Conservation (phyloP, 305 asterid genomes). For the Solanum hybrid region DNA sequence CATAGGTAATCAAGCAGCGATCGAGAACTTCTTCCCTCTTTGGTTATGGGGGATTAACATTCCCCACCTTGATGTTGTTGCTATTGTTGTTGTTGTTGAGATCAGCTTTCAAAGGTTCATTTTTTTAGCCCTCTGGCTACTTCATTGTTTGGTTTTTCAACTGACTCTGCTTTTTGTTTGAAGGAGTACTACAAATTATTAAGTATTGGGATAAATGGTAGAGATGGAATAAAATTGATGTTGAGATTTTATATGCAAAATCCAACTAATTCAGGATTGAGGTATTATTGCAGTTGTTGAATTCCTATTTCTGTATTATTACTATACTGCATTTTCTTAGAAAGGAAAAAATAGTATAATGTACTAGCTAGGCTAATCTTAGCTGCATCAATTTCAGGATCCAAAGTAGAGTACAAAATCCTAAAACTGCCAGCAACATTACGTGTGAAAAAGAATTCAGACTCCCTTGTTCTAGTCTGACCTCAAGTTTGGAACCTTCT, state of each 20-base stretch:
- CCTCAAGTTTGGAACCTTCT: constrained; percentile 46
- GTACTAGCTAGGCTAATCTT: too few species aligned
- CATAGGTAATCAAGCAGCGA: too few species aligned
- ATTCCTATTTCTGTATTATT: too few species aligned
- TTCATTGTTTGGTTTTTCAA: too few species aligned
- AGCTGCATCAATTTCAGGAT: constrained; percentile 22
- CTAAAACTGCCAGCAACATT: constrained; percentile 15
- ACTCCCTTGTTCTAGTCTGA: constrained; percentile 31
- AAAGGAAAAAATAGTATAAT: too few species aligned
- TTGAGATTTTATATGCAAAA: not conserved
- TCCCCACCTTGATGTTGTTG: not conserved
- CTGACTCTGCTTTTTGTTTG: too few species aligned
- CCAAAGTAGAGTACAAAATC: constrained; percentile 23
- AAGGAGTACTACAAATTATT: too few species aligned
- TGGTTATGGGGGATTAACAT: not conserved
- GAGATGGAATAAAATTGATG: not conserved
- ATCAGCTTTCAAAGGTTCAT: not conserved
- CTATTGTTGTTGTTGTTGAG: not conserved
- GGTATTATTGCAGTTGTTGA: too few species aligned
- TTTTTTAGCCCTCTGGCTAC: not conserved
- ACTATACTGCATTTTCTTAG: too few species aligned
- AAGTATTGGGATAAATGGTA: not conserved
- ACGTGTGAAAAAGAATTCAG: constrained; percentile 26
- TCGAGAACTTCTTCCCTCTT: too few species aligned
- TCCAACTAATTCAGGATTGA: not conserved